Percentiles rank a stretch among this genome's conserved stretches.
Conservation (phyloP, 139 green algal genomes). For the Limnomonas spitsbergensis region DNA sequence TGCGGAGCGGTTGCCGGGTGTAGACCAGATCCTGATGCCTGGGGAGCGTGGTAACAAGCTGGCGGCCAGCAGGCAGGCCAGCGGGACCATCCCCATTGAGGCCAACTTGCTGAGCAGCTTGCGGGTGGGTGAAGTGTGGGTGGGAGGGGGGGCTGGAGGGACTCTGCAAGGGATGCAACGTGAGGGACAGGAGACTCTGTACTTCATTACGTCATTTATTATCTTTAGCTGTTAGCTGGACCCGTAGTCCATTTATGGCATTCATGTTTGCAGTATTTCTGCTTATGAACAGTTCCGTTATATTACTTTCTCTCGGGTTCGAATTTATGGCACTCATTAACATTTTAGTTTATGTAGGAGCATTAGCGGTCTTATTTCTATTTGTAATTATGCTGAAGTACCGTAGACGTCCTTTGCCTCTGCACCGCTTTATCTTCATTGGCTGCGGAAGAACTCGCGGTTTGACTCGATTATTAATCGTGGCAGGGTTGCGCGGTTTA, state of each 20-base stretch:
- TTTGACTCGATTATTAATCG: no score
- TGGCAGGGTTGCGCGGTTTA: no score
- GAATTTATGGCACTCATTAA: conserved; percentile 37
- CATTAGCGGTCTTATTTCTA: conserved; percentile 68
- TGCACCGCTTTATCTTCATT: no score
- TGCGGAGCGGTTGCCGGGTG: conserved; percentile 46
- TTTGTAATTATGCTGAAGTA: conserved; percentile 82
- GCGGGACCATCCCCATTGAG: conserved; percentile 54
- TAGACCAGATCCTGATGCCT: conserved; percentile 68
- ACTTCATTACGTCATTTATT: conserved; percentile 23
- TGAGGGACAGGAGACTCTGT: no score
- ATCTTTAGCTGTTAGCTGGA: conserved; percentile 18
- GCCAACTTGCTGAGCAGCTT: conserved; percentile 47
- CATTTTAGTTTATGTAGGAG: conserved; percentile 70
- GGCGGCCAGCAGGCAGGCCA: conserved; percentile 25
- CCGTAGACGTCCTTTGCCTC: no score
- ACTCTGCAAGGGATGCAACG: not conserved
- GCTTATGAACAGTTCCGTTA: conserved; percentile 33
- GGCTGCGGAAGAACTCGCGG: no score
- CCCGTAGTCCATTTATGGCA: conserved; percentile 27
- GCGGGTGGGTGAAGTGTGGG: conserved; percentile 12
- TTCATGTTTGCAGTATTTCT: conserved; percentile 35
- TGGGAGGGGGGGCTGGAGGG: not conserved
- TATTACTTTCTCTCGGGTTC: conserved; percentile 28
- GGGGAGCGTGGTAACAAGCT: conserved; percentile 62